Evolutionary conservation across 306 rosid genomes (phyloP).

Genomic region (Cyamopsis tetragonoloba): DNA sequence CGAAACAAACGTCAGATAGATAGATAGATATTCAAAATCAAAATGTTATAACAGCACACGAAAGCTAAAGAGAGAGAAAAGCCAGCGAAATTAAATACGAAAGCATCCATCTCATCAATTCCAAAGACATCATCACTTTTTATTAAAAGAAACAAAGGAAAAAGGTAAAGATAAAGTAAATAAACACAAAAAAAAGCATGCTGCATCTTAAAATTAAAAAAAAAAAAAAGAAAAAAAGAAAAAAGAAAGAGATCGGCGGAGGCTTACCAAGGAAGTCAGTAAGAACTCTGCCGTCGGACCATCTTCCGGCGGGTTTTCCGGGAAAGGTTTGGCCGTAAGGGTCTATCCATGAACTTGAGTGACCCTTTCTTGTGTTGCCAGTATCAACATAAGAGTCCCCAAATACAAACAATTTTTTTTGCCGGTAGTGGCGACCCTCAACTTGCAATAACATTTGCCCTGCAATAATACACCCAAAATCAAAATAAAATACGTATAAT

Average conservation of each 20-base stretch:
- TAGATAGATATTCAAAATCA: no score
- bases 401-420: conserved; percentile 24
- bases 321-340: conserved; percentile 28
- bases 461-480: background rate
- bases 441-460: conserved; percentile 5
- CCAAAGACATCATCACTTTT: no score
- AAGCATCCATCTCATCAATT: no score
- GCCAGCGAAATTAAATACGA: no score
- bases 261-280: conserved; percentile 24
- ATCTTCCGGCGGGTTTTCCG: conserved; percentile 23
- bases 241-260: background rate
- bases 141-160: background rate
- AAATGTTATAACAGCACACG: no score
- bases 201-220: no score
- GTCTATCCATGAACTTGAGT: conserved; percentile 7
- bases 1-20: no score
- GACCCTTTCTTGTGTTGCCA: background rate
- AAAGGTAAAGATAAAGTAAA: background rate
- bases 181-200: background rate
- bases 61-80: no score
- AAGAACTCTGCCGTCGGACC: conserved; percentile 26
- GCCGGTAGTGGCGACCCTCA: background rate
- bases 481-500: background rate
- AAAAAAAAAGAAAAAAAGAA: background rate
- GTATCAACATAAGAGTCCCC: conserved; percentile 31